Conservation (phyloP, 495 filamentous ascomycete genomes). For the Diplogelasinospora grovesii region DNA sequence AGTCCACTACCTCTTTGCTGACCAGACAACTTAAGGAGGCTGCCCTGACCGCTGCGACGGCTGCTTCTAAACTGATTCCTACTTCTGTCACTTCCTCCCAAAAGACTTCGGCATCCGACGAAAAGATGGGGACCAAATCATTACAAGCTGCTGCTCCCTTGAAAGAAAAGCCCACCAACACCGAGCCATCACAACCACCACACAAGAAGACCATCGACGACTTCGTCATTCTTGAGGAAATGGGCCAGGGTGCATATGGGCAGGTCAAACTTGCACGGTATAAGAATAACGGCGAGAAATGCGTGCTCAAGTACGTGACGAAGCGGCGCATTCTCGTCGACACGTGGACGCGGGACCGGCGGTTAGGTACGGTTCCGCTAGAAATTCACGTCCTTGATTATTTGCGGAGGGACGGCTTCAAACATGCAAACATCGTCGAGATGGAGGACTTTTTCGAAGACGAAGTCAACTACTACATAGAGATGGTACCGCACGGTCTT, state of each 20-base stretch:
- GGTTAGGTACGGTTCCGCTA: slow-evolving; percentile 91
- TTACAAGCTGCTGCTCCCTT: slow-evolving; percentile 17
- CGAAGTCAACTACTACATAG: slow-evolving; percentile 96
- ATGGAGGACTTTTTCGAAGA: slow-evolving; percentile 99
- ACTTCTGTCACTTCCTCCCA: slow-evolving; percentile 27
- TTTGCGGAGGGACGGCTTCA: slow-evolving; percentile 75
- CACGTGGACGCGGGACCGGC: slow-evolving; percentile 93
- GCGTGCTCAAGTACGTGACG: slow-evolving; percentile 96
- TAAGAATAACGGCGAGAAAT: slow-evolving; percentile 72
- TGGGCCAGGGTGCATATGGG: slow-evolving; percentile 97
- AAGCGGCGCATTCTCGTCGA: slow-evolving; percentile 96
- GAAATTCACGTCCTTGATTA: slow-evolving; percentile 98
- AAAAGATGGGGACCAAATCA: no score
- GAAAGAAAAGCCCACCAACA: slow-evolving; percentile 28
- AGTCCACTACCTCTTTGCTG: slow-evolving; percentile 51
- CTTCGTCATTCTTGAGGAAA: slow-evolving; percentile 91
- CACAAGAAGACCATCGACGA: slow-evolving; percentile 78
- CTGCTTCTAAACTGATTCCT: slow-evolving; percentile 42
- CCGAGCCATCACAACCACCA: slow-evolving; percentile 21
- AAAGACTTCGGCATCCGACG: no score
- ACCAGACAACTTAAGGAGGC: slow-evolving; percentile 71
- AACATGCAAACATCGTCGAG: slow-evolving; percentile 94
- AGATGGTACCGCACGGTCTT: slow-evolving; percentile 92
- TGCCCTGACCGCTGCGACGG: slow-evolving; percentile 44
- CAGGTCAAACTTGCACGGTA: slow-evolving; percentile 95